A percentile compares a stretch with the other conserved stretches of the same genome.
Evolutionary conservation across 2,329 filamentous ascomycete genomes (phyloP).

Genomic region (Talaromyces sp.): DNA sequence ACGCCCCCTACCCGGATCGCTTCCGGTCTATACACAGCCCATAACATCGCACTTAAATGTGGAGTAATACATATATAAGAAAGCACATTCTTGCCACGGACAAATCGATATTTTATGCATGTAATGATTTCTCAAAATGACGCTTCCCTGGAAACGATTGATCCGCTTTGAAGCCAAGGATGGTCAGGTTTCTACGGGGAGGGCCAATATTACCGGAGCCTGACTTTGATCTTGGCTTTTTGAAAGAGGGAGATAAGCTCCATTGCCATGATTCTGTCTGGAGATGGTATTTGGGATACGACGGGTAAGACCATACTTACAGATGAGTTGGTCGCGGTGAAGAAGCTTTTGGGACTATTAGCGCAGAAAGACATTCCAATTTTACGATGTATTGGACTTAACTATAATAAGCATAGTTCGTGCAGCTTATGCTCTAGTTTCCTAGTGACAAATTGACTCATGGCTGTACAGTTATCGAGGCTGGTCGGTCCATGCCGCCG

Average conservation of each 20-base stretch:
- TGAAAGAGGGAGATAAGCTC: slow-evolving; percentile 43
- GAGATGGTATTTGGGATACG: slow-evolving; percentile 46
- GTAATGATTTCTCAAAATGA: too few relatives aligned
- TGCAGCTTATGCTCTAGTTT: not conserved
- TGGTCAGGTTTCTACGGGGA: slow-evolving; percentile 43
- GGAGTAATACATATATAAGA: too few relatives aligned
- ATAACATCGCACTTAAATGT: too few relatives aligned
- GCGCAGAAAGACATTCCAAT: slow-evolving; percentile 49
- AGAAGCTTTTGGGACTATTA: slow-evolving; percentile 50
- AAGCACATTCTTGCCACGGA: too few relatives aligned
- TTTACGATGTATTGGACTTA: slow-evolving; percentile 54
- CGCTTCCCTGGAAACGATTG: slow-evolving; percentile 43
- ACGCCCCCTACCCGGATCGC: too few relatives aligned
- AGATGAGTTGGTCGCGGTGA: slow-evolving; percentile 50
- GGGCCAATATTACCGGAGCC: slow-evolving; percentile 46
- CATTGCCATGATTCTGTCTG: slow-evolving; percentile 49
- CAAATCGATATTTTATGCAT: too few relatives aligned
- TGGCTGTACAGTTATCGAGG: slow-evolving; percentile 44
- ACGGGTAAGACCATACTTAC: slow-evolving; percentile 45
- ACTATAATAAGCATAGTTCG: slow-evolving; percentile 54
- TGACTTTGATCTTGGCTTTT: slow-evolving; percentile 46
- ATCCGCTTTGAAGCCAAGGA: slow-evolving; percentile 54
- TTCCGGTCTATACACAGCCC: too few relatives aligned
- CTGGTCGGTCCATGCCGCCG: slow-evolving; percentile 45
- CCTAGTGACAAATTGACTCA: too few relatives aligned